A percentile compares a stretch with the other conserved stretches of the same genome.
Conservation (phyloP, 1,284 basidiomycete genomes). For the Microstroma glucosiphilum region DNA sequence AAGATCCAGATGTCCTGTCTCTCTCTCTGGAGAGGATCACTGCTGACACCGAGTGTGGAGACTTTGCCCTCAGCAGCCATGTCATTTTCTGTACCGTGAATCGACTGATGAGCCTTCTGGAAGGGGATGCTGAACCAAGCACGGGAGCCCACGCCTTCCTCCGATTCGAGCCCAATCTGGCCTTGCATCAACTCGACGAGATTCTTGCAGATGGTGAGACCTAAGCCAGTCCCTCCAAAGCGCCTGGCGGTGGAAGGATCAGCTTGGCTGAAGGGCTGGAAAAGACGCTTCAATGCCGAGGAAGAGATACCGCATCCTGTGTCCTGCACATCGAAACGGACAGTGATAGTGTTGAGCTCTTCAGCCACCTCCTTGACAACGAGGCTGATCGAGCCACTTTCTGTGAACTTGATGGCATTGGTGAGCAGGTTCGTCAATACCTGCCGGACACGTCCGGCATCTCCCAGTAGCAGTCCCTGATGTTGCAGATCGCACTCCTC, state of each 20-base stretch:
- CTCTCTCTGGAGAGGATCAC: slow-evolving; percentile 25
- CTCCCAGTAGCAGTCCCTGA: slow-evolving; percentile 39
- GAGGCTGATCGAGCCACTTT: slow-evolving; percentile 46
- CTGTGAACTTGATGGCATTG: slow-evolving; percentile 53
- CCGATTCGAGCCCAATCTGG: slow-evolving; percentile 39
- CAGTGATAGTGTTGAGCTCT: slow-evolving; percentile 29
- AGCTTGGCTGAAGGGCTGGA: slow-evolving; percentile 49
- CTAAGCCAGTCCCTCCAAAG: slow-evolving; percentile 45
- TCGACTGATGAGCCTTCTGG: slow-evolving; percentile 22
- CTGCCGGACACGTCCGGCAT: slow-evolving; percentile 43
- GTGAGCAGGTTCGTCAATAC: slow-evolving; percentile 52
- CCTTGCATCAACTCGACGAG: slow-evolving; percentile 44
- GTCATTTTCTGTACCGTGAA: background rate
- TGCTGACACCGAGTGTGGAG: slow-evolving; percentile 22
- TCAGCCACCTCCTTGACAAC: slow-evolving; percentile 38
- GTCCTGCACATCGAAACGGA: slow-evolving; percentile 48
- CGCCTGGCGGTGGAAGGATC: slow-evolving; percentile 43
- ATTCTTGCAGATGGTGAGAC: slow-evolving; percentile 40
- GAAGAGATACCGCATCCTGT: slow-evolving; percentile 51
- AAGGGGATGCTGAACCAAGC: slow-evolving; percentile 45
- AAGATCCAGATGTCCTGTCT: slow-evolving; percentile 46
- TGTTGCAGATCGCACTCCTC: slow-evolving; percentile 38
- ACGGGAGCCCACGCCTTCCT: slow-evolving; percentile 42
- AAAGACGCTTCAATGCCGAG: slow-evolving; percentile 44
- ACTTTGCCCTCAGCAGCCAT: background rate